Conservation (phyloP, 495 filamentous ascomycete species). For the Talaromyces adpressus region DNA sequence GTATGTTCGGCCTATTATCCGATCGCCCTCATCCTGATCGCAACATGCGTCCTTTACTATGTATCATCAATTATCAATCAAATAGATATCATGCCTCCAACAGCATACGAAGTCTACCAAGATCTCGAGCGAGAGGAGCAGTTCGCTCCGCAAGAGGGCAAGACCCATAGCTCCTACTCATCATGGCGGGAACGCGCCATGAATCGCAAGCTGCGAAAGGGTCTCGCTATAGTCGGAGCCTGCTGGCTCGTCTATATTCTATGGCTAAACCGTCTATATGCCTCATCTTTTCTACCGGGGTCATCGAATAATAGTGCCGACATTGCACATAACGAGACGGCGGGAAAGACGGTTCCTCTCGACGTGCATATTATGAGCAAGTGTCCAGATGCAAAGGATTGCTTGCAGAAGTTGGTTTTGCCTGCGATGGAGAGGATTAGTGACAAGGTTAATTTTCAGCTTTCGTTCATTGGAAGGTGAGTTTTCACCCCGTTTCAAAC, state of each 20-base stretch:
- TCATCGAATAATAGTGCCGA: not conserved
- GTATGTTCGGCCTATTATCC: not conserved
- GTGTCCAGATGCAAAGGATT: slow-evolving; percentile 81
- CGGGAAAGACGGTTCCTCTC: slow-evolving; percentile 55
- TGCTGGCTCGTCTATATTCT: slow-evolving; percentile 9
- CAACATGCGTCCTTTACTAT: not conserved
- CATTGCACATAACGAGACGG: not conserved
- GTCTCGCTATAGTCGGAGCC: slow-evolving; percentile 1
- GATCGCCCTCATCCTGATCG: not conserved
- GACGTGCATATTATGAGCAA: slow-evolving; percentile 95
- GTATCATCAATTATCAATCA: not conserved
- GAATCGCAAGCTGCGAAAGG: not conserved
- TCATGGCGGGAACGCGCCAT: slow-evolving; percentile 8
- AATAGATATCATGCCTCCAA: slow-evolving; percentile 1
- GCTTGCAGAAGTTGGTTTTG: slow-evolving; percentile 71
- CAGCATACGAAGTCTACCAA: slow-evolving; percentile 7
- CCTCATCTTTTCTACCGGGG: not conserved
- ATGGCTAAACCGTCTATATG: slow-evolving; percentile 8
- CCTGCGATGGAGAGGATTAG: slow-evolving; percentile 78
- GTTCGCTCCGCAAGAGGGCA: slow-evolving; percentile 4
- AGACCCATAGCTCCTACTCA: not conserved
- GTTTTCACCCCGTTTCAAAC: slow-evolving; percentile 6
- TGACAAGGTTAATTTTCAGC: slow-evolving; percentile 80
- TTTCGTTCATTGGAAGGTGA: slow-evolving; percentile 85
- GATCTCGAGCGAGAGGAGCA: slow-evolving; percentile 7